Evolutionary conservation across 2,329 filamentous ascomycete genomes (phyloP).

Genomic region (Fonsecaea pugnacius): DNA sequence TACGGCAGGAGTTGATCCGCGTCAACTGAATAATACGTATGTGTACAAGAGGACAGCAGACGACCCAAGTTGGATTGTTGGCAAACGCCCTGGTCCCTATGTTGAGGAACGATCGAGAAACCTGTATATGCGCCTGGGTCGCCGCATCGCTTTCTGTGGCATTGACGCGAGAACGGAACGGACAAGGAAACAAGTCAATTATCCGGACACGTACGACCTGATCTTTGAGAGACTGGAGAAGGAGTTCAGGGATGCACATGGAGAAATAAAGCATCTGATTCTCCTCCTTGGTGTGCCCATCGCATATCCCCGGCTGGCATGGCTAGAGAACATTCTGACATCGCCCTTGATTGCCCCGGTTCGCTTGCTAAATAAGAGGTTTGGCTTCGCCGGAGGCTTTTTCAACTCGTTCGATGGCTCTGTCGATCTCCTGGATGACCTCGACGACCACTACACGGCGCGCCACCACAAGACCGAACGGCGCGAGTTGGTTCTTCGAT

Average conservation of each 20-base stretch:
- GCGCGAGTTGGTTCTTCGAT: conserved; percentile 67
- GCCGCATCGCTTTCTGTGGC: conserved; percentile 67
- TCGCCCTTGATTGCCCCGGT: conserved; percentile 87
- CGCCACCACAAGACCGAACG: conserved; percentile 90
- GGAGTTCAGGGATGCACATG: conserved; percentile 57
- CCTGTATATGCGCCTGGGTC: conserved; percentile 67
- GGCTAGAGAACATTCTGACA: conserved; percentile 89
- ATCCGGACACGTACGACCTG: conserved; percentile 66
- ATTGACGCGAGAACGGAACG: conserved; percentile 70
- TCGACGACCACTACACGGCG: conserved; percentile 81
- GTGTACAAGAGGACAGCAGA: conserved; percentile 63
- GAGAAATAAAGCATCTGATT: conserved; percentile 65
- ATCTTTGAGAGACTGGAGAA: conserved; percentile 61
- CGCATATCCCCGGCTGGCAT: conserved; percentile 75
- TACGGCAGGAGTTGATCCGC: conserved; percentile 63
- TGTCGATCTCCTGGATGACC: conserved; percentile 67
- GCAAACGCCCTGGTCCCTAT: conserved; percentile 70
- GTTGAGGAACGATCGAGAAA: conserved; percentile 65
- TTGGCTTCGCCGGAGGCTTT: conserved; percentile 80
- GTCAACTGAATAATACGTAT: conserved; percentile 74
- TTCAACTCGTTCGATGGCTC: conserved; percentile 93
- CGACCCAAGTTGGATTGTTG: conserved; percentile 78
- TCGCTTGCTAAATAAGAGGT: conserved; percentile 86
- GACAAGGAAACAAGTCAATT: conserved; percentile 92
- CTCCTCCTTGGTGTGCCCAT: conserved; percentile 74